Percentiles rank a stretch among this genome's conserved stretches.
Conservation (phyloP, 2,329 filamentous ascomycete species). For the Hymenoscyphus scutula region DNA sequence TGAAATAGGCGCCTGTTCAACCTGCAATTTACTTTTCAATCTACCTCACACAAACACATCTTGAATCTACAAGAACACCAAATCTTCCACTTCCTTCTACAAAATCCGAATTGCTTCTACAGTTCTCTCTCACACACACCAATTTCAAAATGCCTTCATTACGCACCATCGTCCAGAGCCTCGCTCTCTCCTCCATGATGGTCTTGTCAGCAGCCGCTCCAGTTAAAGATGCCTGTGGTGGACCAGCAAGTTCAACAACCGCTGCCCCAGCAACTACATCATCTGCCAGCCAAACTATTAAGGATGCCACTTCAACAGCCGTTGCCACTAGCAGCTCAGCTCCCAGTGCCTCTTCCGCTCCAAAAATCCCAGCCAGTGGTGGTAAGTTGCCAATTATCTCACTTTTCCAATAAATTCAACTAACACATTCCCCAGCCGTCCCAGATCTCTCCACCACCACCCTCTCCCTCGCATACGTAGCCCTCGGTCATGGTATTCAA, state of each 20-base stretch:
- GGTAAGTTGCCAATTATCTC: slow-evolving; percentile 19
- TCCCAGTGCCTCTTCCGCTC: slow-evolving; percentile 12
- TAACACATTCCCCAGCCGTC: slow-evolving; percentile 20
- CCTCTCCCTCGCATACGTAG: slow-evolving; percentile 31
- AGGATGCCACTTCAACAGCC: neutral
- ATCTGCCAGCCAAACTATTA: neutral
- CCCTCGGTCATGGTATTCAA: slow-evolving; percentile 36
- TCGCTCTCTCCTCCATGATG: slow-evolving; percentile 25
- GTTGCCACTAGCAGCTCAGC: slow-evolving; percentile 1
- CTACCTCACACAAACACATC: neutral
- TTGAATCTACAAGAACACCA: neutral
- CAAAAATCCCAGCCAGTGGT: slow-evolving; percentile 26
- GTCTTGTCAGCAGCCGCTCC: slow-evolving; percentile 25
- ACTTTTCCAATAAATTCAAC: neutral
- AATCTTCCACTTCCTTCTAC: neutral
- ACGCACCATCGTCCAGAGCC: slow-evolving; percentile 24
- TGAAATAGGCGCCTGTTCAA: slow-evolving; percentile 3
- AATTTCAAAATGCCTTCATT: slow-evolving; percentile 29
- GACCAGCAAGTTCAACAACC: neutral
- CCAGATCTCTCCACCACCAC: slow-evolving; percentile 28
- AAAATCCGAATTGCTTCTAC: neutral
- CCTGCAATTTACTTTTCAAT: slow-evolving; percentile 1
- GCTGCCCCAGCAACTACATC: neutral
- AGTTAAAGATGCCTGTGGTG: slow-evolving; percentile 9
- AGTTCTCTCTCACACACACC: neutral